Conservation (phyloP, 306 rosid species). For the Dalbergia oliveri region DNA sequence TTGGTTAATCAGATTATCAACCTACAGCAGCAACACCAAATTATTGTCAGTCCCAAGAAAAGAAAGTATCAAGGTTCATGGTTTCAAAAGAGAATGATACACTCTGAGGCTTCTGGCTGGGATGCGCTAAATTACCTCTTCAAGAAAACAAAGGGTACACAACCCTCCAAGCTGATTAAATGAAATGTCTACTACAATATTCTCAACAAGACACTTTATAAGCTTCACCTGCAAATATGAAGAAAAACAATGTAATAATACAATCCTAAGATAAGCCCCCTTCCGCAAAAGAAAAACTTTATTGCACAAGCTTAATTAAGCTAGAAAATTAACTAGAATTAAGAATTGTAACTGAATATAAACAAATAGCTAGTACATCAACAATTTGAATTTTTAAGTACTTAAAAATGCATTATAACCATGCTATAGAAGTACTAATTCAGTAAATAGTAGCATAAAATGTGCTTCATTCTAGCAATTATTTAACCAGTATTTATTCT, state of each 20-base stretch:
- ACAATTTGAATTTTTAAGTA: neutral
- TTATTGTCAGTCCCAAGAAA: constrained; percentile 40
- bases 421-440: constrained; percentile 1
- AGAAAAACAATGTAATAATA: constrained; percentile 21
- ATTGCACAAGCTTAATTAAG: constrained; percentile 4
- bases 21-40: constrained; percentile 63
- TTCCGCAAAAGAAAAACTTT: neutral
- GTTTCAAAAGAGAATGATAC: constrained; percentile 39
- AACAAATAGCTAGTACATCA: neutral
- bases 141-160: constrained; percentile 99
- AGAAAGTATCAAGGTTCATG: neutral
- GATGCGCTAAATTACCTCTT: constrained; percentile 73
- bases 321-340: neutral
- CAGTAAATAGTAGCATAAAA: constrained; percentile 14
- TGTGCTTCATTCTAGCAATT: constrained; percentile 9
- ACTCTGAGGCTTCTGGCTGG: constrained; percentile 13
- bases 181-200: constrained; percentile 98
- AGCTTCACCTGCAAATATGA: constrained; percentile 79
- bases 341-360: neutral
- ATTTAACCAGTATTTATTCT: constrained; percentile 26
- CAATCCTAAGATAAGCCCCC: neutral
- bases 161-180: constrained; percentile 97
- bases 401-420: neutral
- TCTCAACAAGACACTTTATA: constrained; percentile 97
- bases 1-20: constrained; percentile 85